Base-by-base conservation (phyloP, 768 basidiomycete species). In the Pulveroboletus sp. region DNA sequence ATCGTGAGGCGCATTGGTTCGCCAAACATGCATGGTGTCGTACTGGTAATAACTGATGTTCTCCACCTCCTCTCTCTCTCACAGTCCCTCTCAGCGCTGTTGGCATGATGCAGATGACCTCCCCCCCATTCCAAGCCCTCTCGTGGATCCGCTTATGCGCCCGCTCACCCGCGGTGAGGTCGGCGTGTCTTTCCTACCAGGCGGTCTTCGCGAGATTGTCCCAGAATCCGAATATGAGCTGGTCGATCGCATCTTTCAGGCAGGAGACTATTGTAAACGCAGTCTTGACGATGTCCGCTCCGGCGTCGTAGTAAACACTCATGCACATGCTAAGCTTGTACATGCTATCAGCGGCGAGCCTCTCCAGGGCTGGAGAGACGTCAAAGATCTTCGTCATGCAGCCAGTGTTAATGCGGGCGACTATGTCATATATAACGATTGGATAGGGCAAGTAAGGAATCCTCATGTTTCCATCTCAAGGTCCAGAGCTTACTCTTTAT, bases 31-130 rank as follows among this genome's bases (percentile, higher is more conserved):
- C 71, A 76, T 57, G 88, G 80, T 27, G 73, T 88, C 54, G 83
- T 92, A 43, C 66, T 90, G 69, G 89, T 89, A 64, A 52, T 73
- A 58, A 43, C 18, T 48, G 21, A 28, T 27, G 27, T 37, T 24
- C 18, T 28, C 18, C 50, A 21, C 55, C 50, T 11, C 43, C 28
- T 46, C 30, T 33, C 43, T 36, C 27, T 33, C 56, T 55, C 50
- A 62, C 42, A 32, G 5, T 7, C 45, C 38, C n/a, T 35, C 45
- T 8, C 63, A 93, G 91, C 81, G 89, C 69, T 89, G 85, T 60
- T 93, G 91, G 92, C 85, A 89, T 54, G 89, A 93, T 64, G 82
- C 83, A 9, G 90, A 93, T 56, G 89, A 90, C 51, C 63, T 80
- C 13, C 76, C 75, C 30, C 68, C 69, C 0, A 69, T 74, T 4